phyloP scores from a whole-genome alignment of 495 filamentous ascomycete genomes.

The Rostrohypoxylon terebratum region DNA sequence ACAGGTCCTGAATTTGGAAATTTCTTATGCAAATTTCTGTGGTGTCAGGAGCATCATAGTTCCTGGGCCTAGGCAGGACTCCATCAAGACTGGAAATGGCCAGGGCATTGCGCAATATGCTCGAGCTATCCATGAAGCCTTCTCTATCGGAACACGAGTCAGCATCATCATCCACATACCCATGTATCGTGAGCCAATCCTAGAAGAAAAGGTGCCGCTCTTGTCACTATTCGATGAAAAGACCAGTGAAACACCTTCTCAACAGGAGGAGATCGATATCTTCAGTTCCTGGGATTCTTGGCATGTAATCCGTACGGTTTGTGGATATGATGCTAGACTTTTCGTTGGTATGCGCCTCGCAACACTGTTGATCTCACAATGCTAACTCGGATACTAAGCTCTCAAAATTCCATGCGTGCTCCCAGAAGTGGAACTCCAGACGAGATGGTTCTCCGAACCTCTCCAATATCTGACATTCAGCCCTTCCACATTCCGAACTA shows the following conservation, averaged over 20 bases:
- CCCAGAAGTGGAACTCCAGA: conserved; percentile 77
- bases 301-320: conserved; percentile 86
- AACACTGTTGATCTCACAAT: background rate
- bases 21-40: conserved; percentile 95
- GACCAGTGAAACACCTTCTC: conserved; percentile 24
- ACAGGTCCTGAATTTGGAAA: conserved; percentile 88
- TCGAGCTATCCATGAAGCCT: conserved; percentile 81
- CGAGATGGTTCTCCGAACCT: conserved; percentile 95
- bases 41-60: conserved; percentile 86
- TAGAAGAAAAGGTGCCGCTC: conserved; percentile 55
- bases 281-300: conserved; percentile 92
- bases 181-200: conserved; percentile 72
- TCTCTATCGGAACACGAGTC: conserved; percentile 77
- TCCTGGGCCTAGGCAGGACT: conserved; percentile 73
- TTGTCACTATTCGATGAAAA: conserved; percentile 53
- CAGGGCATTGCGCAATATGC: conserved; percentile 76
- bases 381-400: conserved; percentile 60
- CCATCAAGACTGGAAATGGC: conserved; percentile 50
- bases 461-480: conserved; percentile 81
- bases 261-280: conserved; percentile 64
- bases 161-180: conserved; percentile 83
- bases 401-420: conserved; percentile 82
- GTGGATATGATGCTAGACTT: conserved; percentile 84
- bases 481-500: conserved; percentile 75
- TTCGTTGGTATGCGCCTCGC: conserved; percentile 79